Conservation (phyloP, 768 basidiomycete genomes). For the Psilocybe subaeruginosa region DNA sequence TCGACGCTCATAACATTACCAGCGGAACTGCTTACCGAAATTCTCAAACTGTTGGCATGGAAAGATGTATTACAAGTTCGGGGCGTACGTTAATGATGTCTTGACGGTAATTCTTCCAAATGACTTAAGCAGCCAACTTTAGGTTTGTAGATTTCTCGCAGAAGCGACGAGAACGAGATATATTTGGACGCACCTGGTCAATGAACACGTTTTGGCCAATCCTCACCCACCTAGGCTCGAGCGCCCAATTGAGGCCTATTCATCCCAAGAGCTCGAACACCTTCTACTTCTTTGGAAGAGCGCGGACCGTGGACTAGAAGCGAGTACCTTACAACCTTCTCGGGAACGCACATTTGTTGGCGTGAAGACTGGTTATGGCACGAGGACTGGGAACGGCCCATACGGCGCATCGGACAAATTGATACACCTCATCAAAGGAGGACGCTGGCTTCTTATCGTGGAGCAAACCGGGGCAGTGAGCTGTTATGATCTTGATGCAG, state of each 20-base stretch:
- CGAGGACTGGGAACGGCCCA: too few species aligned
- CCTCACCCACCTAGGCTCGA: neutral
- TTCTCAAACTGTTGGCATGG: neutral
- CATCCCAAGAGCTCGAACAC: neutral
- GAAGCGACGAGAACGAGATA: neutral
- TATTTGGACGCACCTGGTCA: neutral
- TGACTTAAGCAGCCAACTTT: neutral
- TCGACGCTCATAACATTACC: too few species aligned
- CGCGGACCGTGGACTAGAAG: too few species aligned
- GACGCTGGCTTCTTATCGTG: too few species aligned
- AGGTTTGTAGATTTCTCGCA: neutral
- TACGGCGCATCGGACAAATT: too few species aligned
- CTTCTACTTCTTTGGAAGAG: neutral
- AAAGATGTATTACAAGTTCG: neutral
- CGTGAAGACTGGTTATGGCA: too few species aligned
- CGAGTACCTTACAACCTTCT: too few species aligned
- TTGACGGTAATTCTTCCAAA: too few species aligned
- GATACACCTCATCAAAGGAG: too few species aligned
- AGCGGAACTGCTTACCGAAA: too few species aligned
- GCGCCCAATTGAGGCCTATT: neutral
- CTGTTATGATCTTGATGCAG: slow-evolving; percentile 1
- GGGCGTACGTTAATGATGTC: neutral
- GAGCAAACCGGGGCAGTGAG: too few species aligned
- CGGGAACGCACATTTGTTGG: too few species aligned
- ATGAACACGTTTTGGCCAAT: neutral